Conservation (phyloP, 202 grass and related monocot species). For the Carex arenaria region DNA sequence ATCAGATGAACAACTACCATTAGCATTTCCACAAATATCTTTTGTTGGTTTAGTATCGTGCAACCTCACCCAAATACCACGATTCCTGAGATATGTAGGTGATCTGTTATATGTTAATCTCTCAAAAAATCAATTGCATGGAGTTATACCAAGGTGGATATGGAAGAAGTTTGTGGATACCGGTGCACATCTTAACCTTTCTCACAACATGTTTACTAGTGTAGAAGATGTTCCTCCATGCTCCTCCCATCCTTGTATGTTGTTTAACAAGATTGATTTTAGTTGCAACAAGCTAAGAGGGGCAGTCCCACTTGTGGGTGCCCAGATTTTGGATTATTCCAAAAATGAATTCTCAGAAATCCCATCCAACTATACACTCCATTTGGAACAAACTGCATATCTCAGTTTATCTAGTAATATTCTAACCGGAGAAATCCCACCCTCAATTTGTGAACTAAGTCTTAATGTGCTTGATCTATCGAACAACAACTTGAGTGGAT, state of each 20-base stretch:
- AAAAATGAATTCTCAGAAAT: slow-evolving; percentile 43
- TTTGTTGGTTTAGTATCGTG: slow-evolving; percentile 33
- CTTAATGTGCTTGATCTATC: slow-evolving; percentile 50
- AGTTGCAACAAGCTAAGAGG: slow-evolving; percentile 33
- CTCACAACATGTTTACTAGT: slow-evolving; percentile 30
- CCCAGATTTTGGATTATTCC: slow-evolving; percentile 33
- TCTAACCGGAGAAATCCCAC: slow-evolving; percentile 29
- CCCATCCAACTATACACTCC: neutral
- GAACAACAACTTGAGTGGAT: slow-evolving; percentile 38
- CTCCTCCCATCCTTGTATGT: neutral
- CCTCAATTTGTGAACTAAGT: slow-evolving; percentile 26
- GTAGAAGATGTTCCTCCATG: slow-evolving; percentile 26
- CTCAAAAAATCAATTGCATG: slow-evolving; percentile 11
- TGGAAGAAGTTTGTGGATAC: too few relatives aligned
- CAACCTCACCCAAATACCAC: slow-evolving; percentile 41
- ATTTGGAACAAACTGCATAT: neutral
- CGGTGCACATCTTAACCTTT: slow-evolving; percentile 45
- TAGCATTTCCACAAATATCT: slow-evolving; percentile 14
- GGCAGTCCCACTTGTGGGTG: neutral
- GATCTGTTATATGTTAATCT: neutral
- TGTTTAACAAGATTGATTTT: slow-evolving; percentile 43
- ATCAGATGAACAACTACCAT: neutral
- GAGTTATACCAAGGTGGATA: slow-evolving; percentile 36
- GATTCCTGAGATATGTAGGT: slow-evolving; percentile 22
- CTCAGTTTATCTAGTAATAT: slow-evolving; percentile 31